A percentile compares a stretch with the other conserved stretches of the same genome.
Evolutionary conservation across 2,329 filamentous ascomycete genomes (phyloP).

Genomic region (Penicillium sp.): DNA sequence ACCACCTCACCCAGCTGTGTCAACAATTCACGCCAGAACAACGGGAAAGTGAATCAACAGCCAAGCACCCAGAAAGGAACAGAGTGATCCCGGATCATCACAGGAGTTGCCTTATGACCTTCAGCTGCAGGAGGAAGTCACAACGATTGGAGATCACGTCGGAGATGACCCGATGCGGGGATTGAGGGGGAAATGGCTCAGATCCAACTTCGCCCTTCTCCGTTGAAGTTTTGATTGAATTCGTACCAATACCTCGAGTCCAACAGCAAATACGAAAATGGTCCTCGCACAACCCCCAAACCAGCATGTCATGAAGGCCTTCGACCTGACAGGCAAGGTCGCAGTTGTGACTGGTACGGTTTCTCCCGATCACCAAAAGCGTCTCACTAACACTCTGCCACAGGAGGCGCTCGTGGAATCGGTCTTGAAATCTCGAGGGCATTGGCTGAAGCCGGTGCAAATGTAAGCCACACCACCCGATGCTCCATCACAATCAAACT

Average conservation of each 20-base stretch:
- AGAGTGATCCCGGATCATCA: background rate
- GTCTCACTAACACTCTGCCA: background rate
- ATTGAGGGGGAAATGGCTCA: background rate
- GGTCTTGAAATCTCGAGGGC: constrained; percentile 40
- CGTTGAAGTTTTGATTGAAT: background rate
- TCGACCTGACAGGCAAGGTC: constrained; percentile 23
- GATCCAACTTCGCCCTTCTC: background rate
- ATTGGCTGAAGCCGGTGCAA: constrained; percentile 40
- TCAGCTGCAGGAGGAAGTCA: background rate
- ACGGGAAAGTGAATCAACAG: background rate
- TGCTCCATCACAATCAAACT: background rate
- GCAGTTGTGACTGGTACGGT: constrained; percentile 26
- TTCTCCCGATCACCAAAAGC: background rate
- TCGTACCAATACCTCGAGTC: background rate
- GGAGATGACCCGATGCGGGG: constrained; percentile 3
- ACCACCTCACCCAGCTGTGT: background rate
- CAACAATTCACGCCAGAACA: background rate
- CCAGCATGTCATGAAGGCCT: constrained; percentile 19
- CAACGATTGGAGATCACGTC: background rate
- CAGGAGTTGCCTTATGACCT: background rate
- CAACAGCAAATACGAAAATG: constrained; percentile 10
- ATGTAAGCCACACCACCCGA: constrained; percentile 19
- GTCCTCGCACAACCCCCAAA: constrained; percentile 19
- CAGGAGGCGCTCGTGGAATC: constrained; percentile 36
- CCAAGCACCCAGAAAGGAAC: background rate